Percentiles rank a stretch among this genome's conserved stretches.
phyloP scores from a whole-genome alignment of 2,329 filamentous ascomycete genomes.

The Pseudogymnoascus sp. region DNA sequence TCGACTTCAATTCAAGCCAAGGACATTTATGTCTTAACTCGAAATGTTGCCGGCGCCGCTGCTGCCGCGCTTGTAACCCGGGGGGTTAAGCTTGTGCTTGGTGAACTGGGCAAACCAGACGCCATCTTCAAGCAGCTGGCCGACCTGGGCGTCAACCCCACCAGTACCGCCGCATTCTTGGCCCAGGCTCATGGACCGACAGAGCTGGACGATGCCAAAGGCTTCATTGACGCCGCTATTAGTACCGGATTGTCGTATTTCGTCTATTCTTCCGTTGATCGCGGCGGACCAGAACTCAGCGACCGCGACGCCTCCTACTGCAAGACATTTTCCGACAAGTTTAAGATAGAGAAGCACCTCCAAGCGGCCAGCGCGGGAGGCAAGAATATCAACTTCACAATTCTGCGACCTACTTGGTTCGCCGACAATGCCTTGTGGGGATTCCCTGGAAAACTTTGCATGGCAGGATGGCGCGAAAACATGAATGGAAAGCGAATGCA shows the following conservation, averaged over 20 bases:
- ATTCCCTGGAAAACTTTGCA: constrained; percentile 22
- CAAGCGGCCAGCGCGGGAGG: constrained; percentile 32
- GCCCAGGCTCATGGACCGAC: constrained; percentile 24
- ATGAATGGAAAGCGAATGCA: constrained; percentile 31
- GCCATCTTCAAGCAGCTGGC: constrained; percentile 37
- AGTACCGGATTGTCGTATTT: constrained; percentile 44
- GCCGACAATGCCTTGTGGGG: constrained; percentile 37
- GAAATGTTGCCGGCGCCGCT: constrained; percentile 38
- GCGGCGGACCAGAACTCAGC: constrained; percentile 39
- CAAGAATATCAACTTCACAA: constrained; percentile 41
- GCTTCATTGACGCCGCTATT: constrained; percentile 42
- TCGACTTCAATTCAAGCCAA: constrained; percentile 23
- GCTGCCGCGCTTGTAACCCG: constrained; percentile 40
- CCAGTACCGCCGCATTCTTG: constrained; percentile 43
- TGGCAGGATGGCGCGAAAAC: constrained; percentile 26
- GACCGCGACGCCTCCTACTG: constrained; percentile 40
- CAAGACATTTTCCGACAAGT: constrained; percentile 48
- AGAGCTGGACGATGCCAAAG: constrained; percentile 42
- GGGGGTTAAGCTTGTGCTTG: constrained; percentile 46
- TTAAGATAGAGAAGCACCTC: constrained; percentile 49
- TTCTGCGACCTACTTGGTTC: constrained; percentile 48
- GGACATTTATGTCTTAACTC: constrained; percentile 51
- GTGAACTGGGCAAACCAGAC: constrained; percentile 45
- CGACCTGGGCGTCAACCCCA: constrained; percentile 39
- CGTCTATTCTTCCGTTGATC: constrained; percentile 50